phyloP scores from a whole-genome alignment of 257 asterid species.

The Anisodus acutangulus region DNA sequence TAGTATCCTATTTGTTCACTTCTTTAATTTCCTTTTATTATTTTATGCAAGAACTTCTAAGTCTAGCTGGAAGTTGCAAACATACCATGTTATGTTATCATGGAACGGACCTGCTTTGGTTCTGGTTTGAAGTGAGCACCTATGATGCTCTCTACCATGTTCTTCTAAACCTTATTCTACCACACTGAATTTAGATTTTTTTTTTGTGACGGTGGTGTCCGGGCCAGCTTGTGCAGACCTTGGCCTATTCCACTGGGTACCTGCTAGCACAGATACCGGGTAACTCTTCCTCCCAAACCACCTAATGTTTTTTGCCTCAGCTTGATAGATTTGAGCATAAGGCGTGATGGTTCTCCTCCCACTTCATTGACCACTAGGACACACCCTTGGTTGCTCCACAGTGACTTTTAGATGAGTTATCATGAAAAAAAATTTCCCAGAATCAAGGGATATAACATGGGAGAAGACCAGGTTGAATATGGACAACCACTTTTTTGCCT shows the following conservation, averaged over 20 bases:
- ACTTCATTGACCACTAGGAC: too few species aligned
- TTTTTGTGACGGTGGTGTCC: background rate
- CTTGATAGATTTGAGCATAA: too few species aligned
- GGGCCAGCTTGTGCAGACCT: background rate
- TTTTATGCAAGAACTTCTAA: background rate
- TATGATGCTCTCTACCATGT: slow-evolving; percentile 4
- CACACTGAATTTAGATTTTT: background rate
- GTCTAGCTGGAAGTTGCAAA: background rate
- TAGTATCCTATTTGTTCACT: background rate
- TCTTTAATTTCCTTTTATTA: background rate
- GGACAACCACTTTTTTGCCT: too few species aligned
- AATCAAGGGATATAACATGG: too few species aligned
- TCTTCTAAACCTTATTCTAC: background rate
- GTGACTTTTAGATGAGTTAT: too few species aligned
- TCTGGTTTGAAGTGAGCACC: background rate
- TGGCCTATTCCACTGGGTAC: background rate
- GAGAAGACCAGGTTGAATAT: too few species aligned
- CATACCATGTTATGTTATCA: background rate
- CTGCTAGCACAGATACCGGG: background rate
- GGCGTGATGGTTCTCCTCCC: too few species aligned
- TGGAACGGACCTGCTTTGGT: background rate
- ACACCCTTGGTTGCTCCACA: too few species aligned
- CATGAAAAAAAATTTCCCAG: too few species aligned
- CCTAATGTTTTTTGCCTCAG: background rate
- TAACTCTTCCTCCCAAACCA: background rate